A percentile compares a stretch with the other conserved stretches of the same genome.
These are phyloP conservation scores for Colletotrichum navitas DNA, from an alignment of 2,329 filamentous ascomycete genomes.

Conservation along the genomic window DNA sequence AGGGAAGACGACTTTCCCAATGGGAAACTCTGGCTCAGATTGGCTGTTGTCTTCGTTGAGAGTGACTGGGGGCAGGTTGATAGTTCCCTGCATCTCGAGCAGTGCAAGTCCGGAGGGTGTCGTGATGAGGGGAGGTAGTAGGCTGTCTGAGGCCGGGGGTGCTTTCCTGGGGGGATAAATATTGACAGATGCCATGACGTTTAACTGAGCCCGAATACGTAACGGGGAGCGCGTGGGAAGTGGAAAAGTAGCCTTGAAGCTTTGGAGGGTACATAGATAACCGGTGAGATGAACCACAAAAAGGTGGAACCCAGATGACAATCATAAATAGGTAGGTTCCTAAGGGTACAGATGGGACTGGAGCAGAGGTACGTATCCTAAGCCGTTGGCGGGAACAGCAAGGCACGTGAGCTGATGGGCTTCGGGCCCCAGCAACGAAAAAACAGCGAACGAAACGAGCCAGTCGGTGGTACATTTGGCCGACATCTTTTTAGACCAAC, in stretches of 20 bases:
- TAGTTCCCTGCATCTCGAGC: conserved; percentile 90
- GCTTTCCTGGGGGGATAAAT: conserved; percentile 55
- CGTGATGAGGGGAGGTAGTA: conserved; percentile 85
- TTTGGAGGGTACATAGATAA: not conserved
- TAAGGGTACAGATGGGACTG: not conserved
- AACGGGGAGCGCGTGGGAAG: not conserved
- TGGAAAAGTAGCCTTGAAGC: not conserved
- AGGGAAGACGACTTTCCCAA: conserved; percentile 85
- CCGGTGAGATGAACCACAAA: not conserved
- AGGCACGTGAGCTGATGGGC: conserved; percentile 28
- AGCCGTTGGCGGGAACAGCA: not conserved
- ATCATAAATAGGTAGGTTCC: not conserved
- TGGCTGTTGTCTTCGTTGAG: conserved; percentile 49
- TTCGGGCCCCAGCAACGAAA: not conserved
- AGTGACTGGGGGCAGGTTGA: conserved; percentile 75
- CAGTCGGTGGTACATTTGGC: conserved; percentile 14
- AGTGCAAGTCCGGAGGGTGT: conserved; percentile 91
- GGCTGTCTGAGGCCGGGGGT: conserved; percentile 53
- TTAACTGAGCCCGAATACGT: not conserved
- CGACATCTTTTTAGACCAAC: not conserved
- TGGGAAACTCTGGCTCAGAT: conserved; percentile 55
- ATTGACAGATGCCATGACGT: conserved; percentile 53
- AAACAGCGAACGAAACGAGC: not conserved
- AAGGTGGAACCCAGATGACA: not conserved
- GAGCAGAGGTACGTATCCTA: not conserved